Evolutionary conservation across 176 grass and related monocot genomes (phyloP), one percentile per base, ranked within the genome.

Genomic region (Oryza officinalis): DNA sequence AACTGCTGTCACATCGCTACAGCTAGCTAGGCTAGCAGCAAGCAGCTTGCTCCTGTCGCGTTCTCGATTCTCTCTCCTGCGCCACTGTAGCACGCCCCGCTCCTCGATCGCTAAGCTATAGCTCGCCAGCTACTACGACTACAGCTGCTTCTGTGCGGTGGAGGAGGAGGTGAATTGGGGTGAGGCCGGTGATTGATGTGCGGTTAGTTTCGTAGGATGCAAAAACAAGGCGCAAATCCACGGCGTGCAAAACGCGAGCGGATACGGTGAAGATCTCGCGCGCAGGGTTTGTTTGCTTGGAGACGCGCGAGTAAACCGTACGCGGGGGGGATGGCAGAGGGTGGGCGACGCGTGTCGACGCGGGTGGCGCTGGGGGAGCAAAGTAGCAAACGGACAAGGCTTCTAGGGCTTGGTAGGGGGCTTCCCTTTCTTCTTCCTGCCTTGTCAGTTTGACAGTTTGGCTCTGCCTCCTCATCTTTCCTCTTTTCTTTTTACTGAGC

Each of bases 261-360:
- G 54, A 60, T 60, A 22, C 57, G 57, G 57, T 61, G 23, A 61
- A 61, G 57, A 61, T 61, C 57, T 61, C 57, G 57, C 57, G 54
- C 49, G 49, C 13, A 14, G 8, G 38, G 38, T 30, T 30, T 1
- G 1, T 30, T 30, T 30, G 30, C 37, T 10, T 8, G 40, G 40
- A 37, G 35, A 37, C 35, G 35, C 35, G 35, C 35, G 35, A 47
- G 45, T 47, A 47, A 47, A n/a, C n/a, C n/a, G n/a, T n/a, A n/a
- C n/a, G n/a, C n/a, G n/a, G n/a, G n/a, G n/a, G 15, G 20, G 33
- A 77, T 70, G 73, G 33, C 72, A 83, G 74, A 14, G 81, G 27
- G 67, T 37, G 49, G 47, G 50, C 23, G 66, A 64, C 86, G 32
- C 86, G 86, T 88, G 86, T 88, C 86, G 80, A 88, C 33, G 32